phyloP scores from a whole-genome alignment of 306 rosid genomes.

The Dalbergia oliveri region DNA sequence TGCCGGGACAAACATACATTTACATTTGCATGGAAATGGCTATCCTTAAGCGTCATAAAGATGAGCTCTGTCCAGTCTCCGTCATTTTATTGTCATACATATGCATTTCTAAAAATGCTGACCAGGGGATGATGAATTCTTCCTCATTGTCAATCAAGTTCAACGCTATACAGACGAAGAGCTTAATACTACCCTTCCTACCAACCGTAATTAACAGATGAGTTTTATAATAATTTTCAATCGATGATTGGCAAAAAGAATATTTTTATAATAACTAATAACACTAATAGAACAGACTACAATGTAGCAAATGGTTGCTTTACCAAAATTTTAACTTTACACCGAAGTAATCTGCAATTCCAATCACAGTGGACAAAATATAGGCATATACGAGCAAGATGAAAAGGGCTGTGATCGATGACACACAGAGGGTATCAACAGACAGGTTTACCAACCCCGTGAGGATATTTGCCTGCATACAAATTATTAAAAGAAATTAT shows the following conservation, averaged over 20 bases:
- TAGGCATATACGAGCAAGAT: constrained; percentile 65
- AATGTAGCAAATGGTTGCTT: constrained; percentile 26
- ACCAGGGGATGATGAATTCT: background rate
- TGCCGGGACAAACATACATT: constrained; percentile 11
- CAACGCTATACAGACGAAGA: no score
- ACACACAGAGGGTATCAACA: constrained; percentile 66
- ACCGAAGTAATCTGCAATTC: constrained; percentile 62
- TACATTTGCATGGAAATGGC: constrained; percentile 34
- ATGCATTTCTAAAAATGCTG: background rate
- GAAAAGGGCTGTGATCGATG: constrained; percentile 57
- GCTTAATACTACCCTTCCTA: background rate
- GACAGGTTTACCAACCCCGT: constrained; percentile 81
- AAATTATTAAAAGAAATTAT: constrained; percentile 6
- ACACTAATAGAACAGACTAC: background rate
- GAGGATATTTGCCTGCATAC: constrained; percentile 77
- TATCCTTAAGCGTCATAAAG: constrained; percentile 27
- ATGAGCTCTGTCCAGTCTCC: constrained; percentile 27
- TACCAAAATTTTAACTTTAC: constrained; percentile 75
- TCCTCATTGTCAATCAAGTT: background rate
- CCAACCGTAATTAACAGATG: constrained; percentile 30
- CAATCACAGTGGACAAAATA: constrained; percentile 55
- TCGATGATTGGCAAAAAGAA: background rate
- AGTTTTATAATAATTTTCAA: constrained; percentile 32
- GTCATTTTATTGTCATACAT: background rate
- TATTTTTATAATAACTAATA: background rate